These are phyloP conservation scores for Tolypocladium inflatum DNA, from an alignment of 2,329 filamentous ascomycete species.

Conservation along the genomic window DNA sequence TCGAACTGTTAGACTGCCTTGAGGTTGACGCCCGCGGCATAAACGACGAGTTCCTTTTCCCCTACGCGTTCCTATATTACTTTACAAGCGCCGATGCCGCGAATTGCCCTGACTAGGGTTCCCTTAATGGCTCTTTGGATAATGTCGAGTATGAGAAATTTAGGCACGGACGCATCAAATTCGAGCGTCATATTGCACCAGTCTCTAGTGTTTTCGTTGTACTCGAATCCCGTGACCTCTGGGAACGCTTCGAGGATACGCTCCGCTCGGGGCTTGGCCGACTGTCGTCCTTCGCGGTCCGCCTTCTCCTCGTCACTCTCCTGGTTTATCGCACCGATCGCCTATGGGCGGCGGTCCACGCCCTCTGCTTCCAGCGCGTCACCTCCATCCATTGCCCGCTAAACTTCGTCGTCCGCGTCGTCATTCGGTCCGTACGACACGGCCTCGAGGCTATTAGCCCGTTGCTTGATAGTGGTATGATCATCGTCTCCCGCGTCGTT, in stretches of 20 bases:
- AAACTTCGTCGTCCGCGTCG: slow-evolving; percentile 75
- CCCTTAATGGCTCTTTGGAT: slow-evolving; percentile 72
- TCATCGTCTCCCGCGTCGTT: slow-evolving; percentile 73
- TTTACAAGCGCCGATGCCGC: slow-evolving; percentile 64
- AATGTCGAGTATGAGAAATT: slow-evolving; percentile 85
- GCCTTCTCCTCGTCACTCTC: slow-evolving; percentile 26
- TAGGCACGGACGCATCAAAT: slow-evolving; percentile 72
- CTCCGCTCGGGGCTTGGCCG: slow-evolving; percentile 44
- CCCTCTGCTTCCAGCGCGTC: slow-evolving; percentile 37
- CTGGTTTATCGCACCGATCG: slow-evolving; percentile 24
- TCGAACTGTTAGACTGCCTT: slow-evolving; percentile 82
- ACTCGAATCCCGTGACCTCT: slow-evolving; percentile 68
- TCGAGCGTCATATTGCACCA: slow-evolving; percentile 77
- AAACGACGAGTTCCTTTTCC: slow-evolving; percentile 41
- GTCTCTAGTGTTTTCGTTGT: slow-evolving; percentile 62
- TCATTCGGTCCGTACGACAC: slow-evolving; percentile 90
- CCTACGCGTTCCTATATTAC: slow-evolving; percentile 39
- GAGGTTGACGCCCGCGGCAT: slow-evolving; percentile 80
- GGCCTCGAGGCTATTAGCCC: slow-evolving; percentile 67
- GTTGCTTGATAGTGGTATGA: slow-evolving; percentile 63
- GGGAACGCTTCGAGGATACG: slow-evolving; percentile 54
- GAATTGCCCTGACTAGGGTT: slow-evolving; percentile 80
- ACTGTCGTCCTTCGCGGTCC: slow-evolving; percentile 23
- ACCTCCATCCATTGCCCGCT: slow-evolving; percentile 32
- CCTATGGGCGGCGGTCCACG: slow-evolving; percentile 40